Base-by-base conservation (phyloP, 805 yeast genomes). In the Nakazawaea laoshanensis region DNA sequence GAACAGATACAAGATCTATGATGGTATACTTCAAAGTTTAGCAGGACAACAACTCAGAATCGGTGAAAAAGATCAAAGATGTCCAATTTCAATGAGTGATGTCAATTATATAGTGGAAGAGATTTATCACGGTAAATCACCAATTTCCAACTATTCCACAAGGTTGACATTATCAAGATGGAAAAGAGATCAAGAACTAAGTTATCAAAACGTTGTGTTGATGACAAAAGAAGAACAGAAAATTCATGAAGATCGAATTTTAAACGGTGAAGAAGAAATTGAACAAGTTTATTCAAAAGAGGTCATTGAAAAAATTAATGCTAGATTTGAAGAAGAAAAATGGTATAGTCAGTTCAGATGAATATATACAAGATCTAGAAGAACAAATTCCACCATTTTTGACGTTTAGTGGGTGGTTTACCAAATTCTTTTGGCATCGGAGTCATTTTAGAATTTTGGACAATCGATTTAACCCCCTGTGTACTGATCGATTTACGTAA, bases 111-210 rank as follows among this genome's bases (percentile, higher is more conserved):
- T 89, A 11, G 64, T 88, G 22, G 97, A 89, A 50, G 99, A 92
- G 57, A 80, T 92, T 3, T 92, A 77, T 63, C 74, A 94, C 40
- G 96, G 97, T 10, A 86, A 87, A 54, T 81, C 95, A 0, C 92
- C 94, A 12, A 67, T 88, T 10, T 79, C 94, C 12, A 82, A 88
- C 13, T 83, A 67, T 45, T 78, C 88, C 5, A 83, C 94, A 1
- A 72, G 87, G 46, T 61, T 89, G 39, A 74, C 89, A 1, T 64
- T 92, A 24, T 76, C 94, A 1, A 65, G 83, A 50, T 92, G 99
- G 99, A 80, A 76, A 41, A 86, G 85, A 5, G 47, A 52, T 1
- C 59, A 67, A 44, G 83, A 78, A 9, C 59, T 82, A 18, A 66
- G 77, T 13, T 55, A 77, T 39, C 89, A 83, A 44, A 92, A 92